Evolutionary conservation across 2,329 filamentous ascomycete species (phyloP).

Genomic region (Sodiomyces alkalinus): DNA sequence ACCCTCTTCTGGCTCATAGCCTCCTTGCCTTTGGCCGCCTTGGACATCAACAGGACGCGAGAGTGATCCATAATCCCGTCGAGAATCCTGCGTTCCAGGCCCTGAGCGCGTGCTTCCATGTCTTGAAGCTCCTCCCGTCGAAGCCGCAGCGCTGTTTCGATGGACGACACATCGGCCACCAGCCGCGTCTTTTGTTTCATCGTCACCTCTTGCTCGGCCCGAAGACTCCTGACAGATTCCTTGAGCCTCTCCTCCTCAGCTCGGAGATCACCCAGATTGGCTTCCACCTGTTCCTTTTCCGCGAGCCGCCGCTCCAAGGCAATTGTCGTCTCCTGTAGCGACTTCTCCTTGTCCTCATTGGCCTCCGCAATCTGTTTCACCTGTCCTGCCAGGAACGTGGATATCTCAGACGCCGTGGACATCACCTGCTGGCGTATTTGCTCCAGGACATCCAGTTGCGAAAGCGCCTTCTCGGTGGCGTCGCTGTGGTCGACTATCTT

Average conservation of each 20-base stretch:
- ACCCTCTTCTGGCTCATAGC: slow-evolving; percentile 45
- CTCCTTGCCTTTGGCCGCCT: slow-evolving; percentile 37
- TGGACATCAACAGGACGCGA: slow-evolving; percentile 69
- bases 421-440: slow-evolving; percentile 81
- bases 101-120: slow-evolving; percentile 82
- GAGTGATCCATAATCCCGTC: slow-evolving; percentile 96
- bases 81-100: slow-evolving; percentile 78
- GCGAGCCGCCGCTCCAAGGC: slow-evolving; percentile 63
- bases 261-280: slow-evolving; percentile 33
- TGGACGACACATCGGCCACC: slow-evolving; percentile 71
- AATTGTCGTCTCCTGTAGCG: slow-evolving; percentile 64
- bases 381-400: slow-evolving; percentile 65
- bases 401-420: slow-evolving; percentile 69
- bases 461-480: slow-evolving; percentile 52
- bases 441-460: slow-evolving; percentile 69
- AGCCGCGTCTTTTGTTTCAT: slow-evolving; percentile 64
- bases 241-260: slow-evolving; percentile 39
- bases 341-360: slow-evolving; percentile 63
- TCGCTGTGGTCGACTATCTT: slow-evolving; percentile 46
- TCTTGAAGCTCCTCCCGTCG: slow-evolving; percentile 79
- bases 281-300: slow-evolving; percentile 47
- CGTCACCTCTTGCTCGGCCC: slow-evolving; percentile 60
- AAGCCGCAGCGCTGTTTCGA: slow-evolving; percentile 80
- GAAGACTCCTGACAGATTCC: slow-evolving; percentile 40
- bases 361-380: slow-evolving; percentile 61